Percentiles rank a stretch among this genome's conserved stretches.
These are phyloP conservation scores for Cryptosporidium sp. DNA, from an alignment of 169 alveolate genomes.

Conservation along the genomic window DNA sequence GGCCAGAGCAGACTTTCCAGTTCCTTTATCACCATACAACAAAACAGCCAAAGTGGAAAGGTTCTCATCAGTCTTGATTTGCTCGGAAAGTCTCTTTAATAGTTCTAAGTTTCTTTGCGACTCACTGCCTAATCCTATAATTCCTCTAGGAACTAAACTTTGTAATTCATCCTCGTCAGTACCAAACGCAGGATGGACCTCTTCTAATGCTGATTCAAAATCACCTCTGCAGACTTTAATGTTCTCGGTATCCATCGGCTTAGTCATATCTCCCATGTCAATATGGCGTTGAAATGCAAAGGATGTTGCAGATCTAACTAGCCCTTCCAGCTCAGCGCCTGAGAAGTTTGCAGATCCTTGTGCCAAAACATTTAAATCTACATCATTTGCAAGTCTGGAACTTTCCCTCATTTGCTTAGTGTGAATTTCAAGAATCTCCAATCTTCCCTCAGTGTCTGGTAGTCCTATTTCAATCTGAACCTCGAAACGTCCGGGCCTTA, in stretches of 20 bases:
- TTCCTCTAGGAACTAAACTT: conserved; percentile 77
- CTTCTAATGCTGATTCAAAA: conserved; percentile 93
- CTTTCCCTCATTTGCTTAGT: conserved; percentile 94
- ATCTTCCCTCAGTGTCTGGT: conserved; percentile 98
- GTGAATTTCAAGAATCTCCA: conserved; percentile 97
- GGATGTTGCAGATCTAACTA: conserved; percentile 94
- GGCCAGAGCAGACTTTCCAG: conserved; percentile 98
- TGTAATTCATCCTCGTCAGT: conserved; percentile 88
- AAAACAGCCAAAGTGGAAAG: conserved; percentile 88
- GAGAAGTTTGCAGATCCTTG: conserved; percentile 96
- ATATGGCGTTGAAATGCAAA: conserved; percentile 93
- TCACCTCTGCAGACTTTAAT: conserved; percentile 89
- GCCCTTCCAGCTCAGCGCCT: conserved; percentile 99
- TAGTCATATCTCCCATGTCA: conserved; percentile 80
- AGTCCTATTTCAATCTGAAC: conserved; percentile 98
- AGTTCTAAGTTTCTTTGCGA: conserved; percentile 18
- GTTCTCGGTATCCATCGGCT: conserved; percentile 81
- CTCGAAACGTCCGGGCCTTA: conserved; percentile 99
- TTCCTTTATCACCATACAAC: conserved; percentile 94
- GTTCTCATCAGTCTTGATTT: conserved; percentile 71
- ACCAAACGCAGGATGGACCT: conserved; percentile 98
- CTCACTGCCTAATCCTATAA: conserved; percentile 51
- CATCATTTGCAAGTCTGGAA: conserved; percentile 84
- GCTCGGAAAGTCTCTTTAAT: conserved; percentile 55
- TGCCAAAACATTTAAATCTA: conserved; percentile 92